Base-by-base conservation (phyloP, 352 stramenopile species). In the Pythium sukuiense region DNA sequence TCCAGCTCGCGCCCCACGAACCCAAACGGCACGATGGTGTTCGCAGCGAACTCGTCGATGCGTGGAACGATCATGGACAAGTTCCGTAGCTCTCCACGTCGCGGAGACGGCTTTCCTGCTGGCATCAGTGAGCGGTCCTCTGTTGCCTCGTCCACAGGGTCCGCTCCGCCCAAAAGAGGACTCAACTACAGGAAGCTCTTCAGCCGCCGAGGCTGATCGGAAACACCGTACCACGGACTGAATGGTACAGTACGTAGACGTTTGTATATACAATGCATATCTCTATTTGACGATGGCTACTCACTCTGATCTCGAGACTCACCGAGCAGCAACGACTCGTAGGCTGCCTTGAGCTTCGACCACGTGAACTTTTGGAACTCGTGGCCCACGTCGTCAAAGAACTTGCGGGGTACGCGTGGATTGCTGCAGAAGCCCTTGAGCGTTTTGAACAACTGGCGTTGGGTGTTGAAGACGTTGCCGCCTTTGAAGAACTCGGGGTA, bases 401-500 rank as follows among this genome's bases (percentile, higher is more conserved):
- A 73, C 7, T 54, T 62, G 11, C 71, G 67, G 29, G 76, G 59
- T 13, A 59, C 33, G 3, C 35, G 18, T 5, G 77, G 71, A 45
- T 77, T 75, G 0, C 49, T 39, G 52, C 76, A 83, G 3, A 79
- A 72, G 32, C 71, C 61, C 43, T 80, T 81, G 18, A 86, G 69
- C 52, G 73, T 78, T 32, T 86, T 86, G 45, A 77, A 66, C 14
- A 86, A 53, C 45, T 86, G 77, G 2, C 72, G 71, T 33, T 76
- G 65, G 1, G 76, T 86, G 32, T 83, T 81, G 62, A 76, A 86
- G 7, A 81, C 20, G 32, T 73, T 71, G 24, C 52, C 66, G 20
- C 52, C 49, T 18, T 24, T 43, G 46, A 82, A 87, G 33, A 87
- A 71, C 64, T 87, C 76, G 6, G 76, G 71, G 55, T 83, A 88